Percentiles rank a stretch among this genome's conserved stretches.
Evolutionary conservation across 306 rosid genomes (phyloP).

Genomic region (Sphenostylis stenocarpa): DNA sequence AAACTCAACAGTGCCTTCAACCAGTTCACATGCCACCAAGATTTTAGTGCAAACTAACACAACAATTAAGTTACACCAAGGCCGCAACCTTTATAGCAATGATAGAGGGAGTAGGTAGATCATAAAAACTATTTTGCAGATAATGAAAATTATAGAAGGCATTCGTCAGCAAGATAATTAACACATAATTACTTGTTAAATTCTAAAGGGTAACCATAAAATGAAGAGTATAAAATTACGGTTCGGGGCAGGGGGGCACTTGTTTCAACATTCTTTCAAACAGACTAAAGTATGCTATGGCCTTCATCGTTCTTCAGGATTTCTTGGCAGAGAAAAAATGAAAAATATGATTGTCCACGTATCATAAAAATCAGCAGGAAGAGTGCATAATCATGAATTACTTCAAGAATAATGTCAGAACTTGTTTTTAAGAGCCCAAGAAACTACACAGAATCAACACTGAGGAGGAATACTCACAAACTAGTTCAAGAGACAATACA

Average conservation of each 20-base stretch:
- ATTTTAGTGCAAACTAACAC: not conserved
- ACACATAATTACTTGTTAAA: too few relatives aligned
- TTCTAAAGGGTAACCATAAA: too few relatives aligned
- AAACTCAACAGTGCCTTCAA: not conserved
- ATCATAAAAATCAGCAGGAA: constrained; percentile 7
- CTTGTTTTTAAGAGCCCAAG: not conserved
- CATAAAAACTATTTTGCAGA: too few relatives aligned
- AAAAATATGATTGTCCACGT: not conserved
- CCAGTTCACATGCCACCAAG: not conserved
- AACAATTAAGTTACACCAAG: not conserved
- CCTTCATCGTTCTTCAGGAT: not conserved
- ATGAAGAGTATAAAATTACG: too few relatives aligned
- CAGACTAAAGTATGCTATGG: not conserved
- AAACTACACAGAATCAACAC: constrained; percentile 1
- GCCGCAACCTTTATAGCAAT: too few relatives aligned
- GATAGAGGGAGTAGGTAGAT: too few relatives aligned
- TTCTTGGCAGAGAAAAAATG: not conserved
- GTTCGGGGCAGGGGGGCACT: not conserved
- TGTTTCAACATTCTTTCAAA: not conserved
- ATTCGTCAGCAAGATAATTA: too few relatives aligned
- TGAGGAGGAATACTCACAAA: not conserved
- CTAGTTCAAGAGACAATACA: constrained; percentile 14
- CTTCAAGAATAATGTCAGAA: not conserved
- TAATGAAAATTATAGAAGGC: too few relatives aligned
- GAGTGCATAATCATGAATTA: not conserved